Conservation (phyloP, 306 rosid species). For the Vachellia pachyceras region DNA sequence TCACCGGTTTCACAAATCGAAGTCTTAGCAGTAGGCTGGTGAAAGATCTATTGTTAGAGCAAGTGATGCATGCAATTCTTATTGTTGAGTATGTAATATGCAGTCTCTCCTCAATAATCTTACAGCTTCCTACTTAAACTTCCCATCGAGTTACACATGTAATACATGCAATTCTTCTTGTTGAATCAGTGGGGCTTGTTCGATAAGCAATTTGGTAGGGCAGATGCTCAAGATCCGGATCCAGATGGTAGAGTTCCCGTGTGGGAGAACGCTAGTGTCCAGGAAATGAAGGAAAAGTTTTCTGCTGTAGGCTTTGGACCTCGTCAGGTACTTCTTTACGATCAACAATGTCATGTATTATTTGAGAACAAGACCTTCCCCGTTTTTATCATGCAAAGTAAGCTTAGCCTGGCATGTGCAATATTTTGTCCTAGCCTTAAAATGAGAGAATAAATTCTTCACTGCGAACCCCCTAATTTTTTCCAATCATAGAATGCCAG, state of each 20-base stretch:
- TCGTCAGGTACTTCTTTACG: slow-evolving; percentile 68
- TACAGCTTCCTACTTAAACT: neutral
- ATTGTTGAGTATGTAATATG: neutral
- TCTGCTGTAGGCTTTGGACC: slow-evolving; percentile 88
- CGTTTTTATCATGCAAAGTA: too few relatives aligned
- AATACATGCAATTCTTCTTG: slow-evolving; percentile 29
- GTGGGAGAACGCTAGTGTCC: slow-evolving; percentile 84
- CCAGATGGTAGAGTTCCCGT: slow-evolving; percentile 92
- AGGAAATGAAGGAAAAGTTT: slow-evolving; percentile 92
- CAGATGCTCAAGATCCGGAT: slow-evolving; percentile 88
- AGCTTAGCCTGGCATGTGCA: too few relatives aligned
- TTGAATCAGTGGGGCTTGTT: slow-evolving; percentile 88
- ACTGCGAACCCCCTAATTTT: neutral
- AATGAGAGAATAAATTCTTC: slow-evolving; percentile 8
- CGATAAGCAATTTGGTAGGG: slow-evolving; percentile 81
- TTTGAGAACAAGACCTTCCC: too few relatives aligned
- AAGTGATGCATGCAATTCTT: neutral
- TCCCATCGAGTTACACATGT: slow-evolving; percentile 13
- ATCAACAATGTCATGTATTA: too few relatives aligned
- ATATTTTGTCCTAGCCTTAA: neutral
- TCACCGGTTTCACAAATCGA: neutral
- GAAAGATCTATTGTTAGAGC: neutral
- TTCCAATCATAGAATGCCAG: slow-evolving; percentile 2
- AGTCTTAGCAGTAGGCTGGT: neutral
- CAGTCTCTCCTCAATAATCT: slow-evolving; percentile 5